A percentile compares a stretch with the other conserved stretches of the same genome.
Evolutionary conservation across 192 early-diverging fungal species (phyloP).

Genomic region (Backusella parvicylindrica): DNA sequence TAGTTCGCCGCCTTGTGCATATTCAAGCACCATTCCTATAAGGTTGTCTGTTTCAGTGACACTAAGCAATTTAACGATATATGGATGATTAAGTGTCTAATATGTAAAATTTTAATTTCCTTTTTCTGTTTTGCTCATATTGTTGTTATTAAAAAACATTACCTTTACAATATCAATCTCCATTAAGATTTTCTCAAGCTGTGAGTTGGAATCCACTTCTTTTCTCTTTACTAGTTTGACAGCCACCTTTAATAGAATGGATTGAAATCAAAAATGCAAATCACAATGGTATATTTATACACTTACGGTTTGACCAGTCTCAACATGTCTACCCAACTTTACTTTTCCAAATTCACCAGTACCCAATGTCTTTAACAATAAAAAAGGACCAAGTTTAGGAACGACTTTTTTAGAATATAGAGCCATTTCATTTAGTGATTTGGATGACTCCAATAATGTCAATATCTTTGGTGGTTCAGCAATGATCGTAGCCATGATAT

Average conservation of each 20-base stretch:
- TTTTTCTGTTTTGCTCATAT: neutral
- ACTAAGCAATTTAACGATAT: constrained; percentile 76
- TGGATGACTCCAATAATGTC: neutral
- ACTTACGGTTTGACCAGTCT: constrained; percentile 33
- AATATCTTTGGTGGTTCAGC: neutral
- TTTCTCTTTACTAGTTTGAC: constrained; percentile 94
- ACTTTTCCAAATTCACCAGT: constrained; percentile 91
- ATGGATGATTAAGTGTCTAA: constrained; percentile 73
- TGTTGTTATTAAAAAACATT: constrained; percentile 26
- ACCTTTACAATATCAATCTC: constrained; percentile 93
- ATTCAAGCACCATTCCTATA: constrained; percentile 85
- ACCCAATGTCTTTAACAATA: constrained; percentile 83
- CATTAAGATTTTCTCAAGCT: constrained; percentile 83
- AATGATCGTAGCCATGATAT: neutral
- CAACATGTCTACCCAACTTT: constrained; percentile 72
- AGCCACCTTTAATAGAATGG: constrained; percentile 65
- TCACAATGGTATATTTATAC: neutral
- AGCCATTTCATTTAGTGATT: neutral
- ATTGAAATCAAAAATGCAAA: neutral
- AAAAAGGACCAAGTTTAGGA: constrained; percentile 68
- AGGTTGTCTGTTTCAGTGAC: constrained; percentile 81
- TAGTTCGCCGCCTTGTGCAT: constrained; percentile 84
- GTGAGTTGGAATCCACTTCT: constrained; percentile 71
- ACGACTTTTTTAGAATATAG: neutral
- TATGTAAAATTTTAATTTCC: neutral